Evolutionary conservation across 2,329 filamentous ascomycete species (phyloP), one percentile per base, ranked within the genome.

Genomic region (Neopestalotiopsis sp.): DNA sequence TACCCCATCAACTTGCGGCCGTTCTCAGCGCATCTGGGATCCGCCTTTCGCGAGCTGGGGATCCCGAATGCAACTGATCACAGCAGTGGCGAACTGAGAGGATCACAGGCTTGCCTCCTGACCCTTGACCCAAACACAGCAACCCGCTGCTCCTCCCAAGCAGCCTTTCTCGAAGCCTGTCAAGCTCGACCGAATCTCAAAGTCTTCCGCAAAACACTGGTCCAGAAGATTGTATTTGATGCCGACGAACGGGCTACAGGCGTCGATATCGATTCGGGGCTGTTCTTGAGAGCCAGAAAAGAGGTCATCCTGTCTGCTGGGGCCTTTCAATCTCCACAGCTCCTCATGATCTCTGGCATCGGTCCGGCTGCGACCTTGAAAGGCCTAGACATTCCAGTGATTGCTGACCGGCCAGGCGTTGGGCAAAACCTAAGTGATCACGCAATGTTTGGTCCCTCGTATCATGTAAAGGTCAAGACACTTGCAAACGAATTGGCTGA

Each of bases 341-440:
- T 83, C 24, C 74, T 83, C 1, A 77, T 82, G 72, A 71, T 67
- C 30, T 80, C 78, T 2, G 81, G 80, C 3, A 75, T 83, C 67
- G 81, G 81, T 12, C 73, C 77, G 10, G 70, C 69, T 14, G 69
- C 69, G 1, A 74, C 75, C 49, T 74, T 81, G 17, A 60, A 69
- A 12, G 58, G 66, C n/a, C 71, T 84, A 73, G 74, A 78, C 38
- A 89, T 90, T 70, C 77, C 82, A 1, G 81, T 88, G 7, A 71
- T 89, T 58, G 77, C 80, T 1, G 82, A 90, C 72, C 80, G 86
- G 1, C 86, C 86, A 0, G 88, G 87, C 62, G 88, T 91, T 10
- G 89, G 89, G 14, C 83, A 81, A 30, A 89, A 89, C 76, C 79
- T 91, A 5, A 83, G 88, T 75, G 88, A 91, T 75, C 85, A 84